These are phyloP conservation scores for Heritiera littoralis DNA, from an alignment of 345 rosid species.

Conservation along the genomic window DNA sequence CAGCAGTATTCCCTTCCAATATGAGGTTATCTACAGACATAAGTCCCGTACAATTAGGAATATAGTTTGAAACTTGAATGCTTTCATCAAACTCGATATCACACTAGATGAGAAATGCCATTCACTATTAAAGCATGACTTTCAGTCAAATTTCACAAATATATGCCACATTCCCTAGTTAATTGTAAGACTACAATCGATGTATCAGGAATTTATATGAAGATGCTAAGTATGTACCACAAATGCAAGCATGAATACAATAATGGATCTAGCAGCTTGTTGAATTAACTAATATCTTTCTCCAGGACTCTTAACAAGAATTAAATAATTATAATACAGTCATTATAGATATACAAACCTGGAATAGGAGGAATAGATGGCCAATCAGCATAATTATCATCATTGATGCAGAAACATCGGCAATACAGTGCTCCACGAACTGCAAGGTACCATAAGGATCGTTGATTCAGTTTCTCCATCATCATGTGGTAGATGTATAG, in stretches of 20 bases:
- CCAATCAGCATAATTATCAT: constrained; percentile 77
- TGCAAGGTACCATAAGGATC: constrained; percentile 75
- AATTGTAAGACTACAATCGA: neutral
- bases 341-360: constrained; percentile 45
- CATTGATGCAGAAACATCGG: constrained; percentile 82
- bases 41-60: neutral
- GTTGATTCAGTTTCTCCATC: constrained; percentile 72
- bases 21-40: constrained; percentile 48
- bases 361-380: constrained; percentile 67
- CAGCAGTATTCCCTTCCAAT: constrained; percentile 46
- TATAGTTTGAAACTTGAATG: neutral
- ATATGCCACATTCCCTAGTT: neutral
- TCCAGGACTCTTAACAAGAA: neutral
- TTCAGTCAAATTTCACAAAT: neutral
- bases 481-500: constrained; percentile 70
- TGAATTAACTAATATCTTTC: neutral
- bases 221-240: neutral
- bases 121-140: neutral
- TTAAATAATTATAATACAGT: neutral
- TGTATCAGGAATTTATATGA: neutral
- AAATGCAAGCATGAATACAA: neutral
- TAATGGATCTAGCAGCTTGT: neutral
- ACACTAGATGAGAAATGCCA: neutral
- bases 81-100: neutral
- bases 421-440: constrained; percentile 82